Evolutionary conservation across 2,329 filamentous ascomycete genomes (phyloP).

Genomic region (Monosporascus ibericus): DNA sequence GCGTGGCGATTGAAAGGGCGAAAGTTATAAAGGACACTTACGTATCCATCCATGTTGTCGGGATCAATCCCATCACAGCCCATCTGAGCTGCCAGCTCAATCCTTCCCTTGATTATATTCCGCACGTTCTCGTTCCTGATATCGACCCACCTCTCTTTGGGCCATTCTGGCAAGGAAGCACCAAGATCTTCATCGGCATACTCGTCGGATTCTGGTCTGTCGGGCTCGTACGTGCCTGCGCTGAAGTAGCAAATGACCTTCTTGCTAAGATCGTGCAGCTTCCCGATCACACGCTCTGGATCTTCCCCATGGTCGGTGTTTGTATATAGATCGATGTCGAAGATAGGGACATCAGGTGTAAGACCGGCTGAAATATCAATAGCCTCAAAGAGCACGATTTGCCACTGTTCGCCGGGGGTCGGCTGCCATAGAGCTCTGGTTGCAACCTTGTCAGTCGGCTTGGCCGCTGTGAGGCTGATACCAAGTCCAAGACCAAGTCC

Average conservation of each 20-base stretch:
- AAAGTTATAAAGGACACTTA: constrained; percentile 23
- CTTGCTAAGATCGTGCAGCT: background rate
- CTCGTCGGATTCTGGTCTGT: constrained; percentile 49
- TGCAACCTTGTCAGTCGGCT: no score
- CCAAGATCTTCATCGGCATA: constrained; percentile 54
- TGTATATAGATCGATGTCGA: constrained; percentile 1
- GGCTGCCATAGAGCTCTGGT: background rate
- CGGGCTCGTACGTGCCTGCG: constrained; percentile 62
- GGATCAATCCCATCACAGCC: constrained; percentile 65
- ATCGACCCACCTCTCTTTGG: constrained; percentile 61
- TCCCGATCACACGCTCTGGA: background rate
- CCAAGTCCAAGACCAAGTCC: no score
- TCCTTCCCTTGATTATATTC: constrained; percentile 55
- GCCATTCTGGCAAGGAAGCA: constrained; percentile 55
- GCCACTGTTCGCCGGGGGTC: background rate
- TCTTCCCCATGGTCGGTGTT: constrained; percentile 1
- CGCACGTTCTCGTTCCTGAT: constrained; percentile 52
- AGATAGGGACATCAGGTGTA: background rate
- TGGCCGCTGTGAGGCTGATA: no score
- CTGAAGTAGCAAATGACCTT: constrained; percentile 68
- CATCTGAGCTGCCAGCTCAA: constrained; percentile 53
- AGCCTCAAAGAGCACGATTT: background rate
- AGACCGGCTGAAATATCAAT: background rate
- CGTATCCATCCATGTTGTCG: constrained; percentile 64
- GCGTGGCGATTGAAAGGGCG: background rate